Conservation (phyloP, 1,139 yeast species). For the Geotrichum macrosporum region DNA sequence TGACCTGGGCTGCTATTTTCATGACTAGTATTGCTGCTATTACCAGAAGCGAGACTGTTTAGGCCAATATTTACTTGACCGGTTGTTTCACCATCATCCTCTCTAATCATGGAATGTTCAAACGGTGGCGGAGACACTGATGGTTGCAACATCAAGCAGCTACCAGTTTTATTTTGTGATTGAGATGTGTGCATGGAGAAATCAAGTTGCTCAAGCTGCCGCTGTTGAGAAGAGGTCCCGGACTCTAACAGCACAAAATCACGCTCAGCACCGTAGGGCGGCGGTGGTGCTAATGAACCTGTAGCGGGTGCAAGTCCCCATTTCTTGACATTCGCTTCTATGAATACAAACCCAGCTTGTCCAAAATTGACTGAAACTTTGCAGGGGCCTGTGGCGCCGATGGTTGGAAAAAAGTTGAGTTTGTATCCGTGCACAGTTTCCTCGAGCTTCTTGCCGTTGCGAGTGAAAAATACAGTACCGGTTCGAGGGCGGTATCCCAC, state of each 20-base stretch:
- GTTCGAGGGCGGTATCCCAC: slow-evolving; percentile 76
- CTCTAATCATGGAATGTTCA: not conserved
- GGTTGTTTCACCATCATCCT: not conserved
- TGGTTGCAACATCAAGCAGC: not conserved
- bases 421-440: slow-evolving; percentile 78
- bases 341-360: slow-evolving; percentile 85
- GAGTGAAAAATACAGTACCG: slow-evolving; percentile 82
- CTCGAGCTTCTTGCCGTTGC: slow-evolving; percentile 80
- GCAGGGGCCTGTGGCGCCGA: slow-evolving; percentile 78
- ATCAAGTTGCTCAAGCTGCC: not conserved
- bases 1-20: not conserved
- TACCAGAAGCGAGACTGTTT: not conserved
- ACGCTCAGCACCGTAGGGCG: slow-evolving; percentile 55
- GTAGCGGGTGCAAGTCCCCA: slow-evolving; percentile 82
- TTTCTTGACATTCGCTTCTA: slow-evolving; percentile 89
- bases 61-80: slow-evolving; percentile 1
- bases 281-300: slow-evolving; percentile 72
- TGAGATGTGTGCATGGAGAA: not conserved
- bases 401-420: slow-evolving; percentile 77
- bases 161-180: not conserved
- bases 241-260: slow-evolving; percentile 41
- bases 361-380: slow-evolving; percentile 80
- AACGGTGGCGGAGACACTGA: slow-evolving; percentile 6
- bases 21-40: not conserved
- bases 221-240: slow-evolving; percentile 20